A percentile compares a stretch with the other conserved stretches of the same genome.
Conservation (phyloP, 2,329 filamentous ascomycete genomes). For the Sporothrix dimorphospora region DNA sequence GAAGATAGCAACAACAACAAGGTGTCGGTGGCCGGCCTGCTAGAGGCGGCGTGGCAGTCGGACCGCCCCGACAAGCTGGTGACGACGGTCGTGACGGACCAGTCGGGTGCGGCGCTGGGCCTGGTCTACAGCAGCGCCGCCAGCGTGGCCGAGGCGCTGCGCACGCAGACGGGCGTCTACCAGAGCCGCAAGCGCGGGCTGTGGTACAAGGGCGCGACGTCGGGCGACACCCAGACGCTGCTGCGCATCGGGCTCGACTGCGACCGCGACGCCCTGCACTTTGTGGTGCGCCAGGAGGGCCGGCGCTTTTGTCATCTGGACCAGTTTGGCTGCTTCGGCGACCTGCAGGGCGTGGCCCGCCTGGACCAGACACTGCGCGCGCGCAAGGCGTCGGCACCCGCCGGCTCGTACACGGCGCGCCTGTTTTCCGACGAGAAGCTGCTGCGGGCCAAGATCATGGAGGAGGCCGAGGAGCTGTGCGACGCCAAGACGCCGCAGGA, state of each 20-base stretch:
- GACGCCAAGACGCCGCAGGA: slow-evolving; percentile 70
- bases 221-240: slow-evolving; percentile 90
- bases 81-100: slow-evolving; percentile 88
- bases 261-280: slow-evolving; percentile 89
- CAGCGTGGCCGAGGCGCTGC: slow-evolving; percentile 83
- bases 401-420: slow-evolving; percentile 89
- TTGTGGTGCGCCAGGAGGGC: slow-evolving; percentile 87
- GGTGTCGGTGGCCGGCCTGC: slow-evolving; percentile 69
- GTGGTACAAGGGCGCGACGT: slow-evolving; percentile 96
- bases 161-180: slow-evolving; percentile 81
- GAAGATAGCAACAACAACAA: slow-evolving; percentile 51
- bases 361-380: slow-evolving; percentile 85
- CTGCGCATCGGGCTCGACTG: slow-evolving; percentile 86
- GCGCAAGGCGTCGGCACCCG: slow-evolving; percentile 79
- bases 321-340: slow-evolving; percentile 89
- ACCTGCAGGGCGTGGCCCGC: slow-evolving; percentile 76
- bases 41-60: slow-evolving; percentile 75
- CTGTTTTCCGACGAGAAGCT: slow-evolving; percentile 92
- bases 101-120: slow-evolving; percentile 80
- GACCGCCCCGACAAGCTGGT: slow-evolving; percentile 84
- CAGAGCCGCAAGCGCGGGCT: slow-evolving; percentile 93
- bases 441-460: slow-evolving; percentile 93
- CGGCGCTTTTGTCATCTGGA: slow-evolving; percentile 90
- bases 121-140: slow-evolving; percentile 93
- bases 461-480: slow-evolving; percentile 94